Conservation (phyloP, 2,329 filamentous ascomycete species). For the Exophiala calicioides region DNA sequence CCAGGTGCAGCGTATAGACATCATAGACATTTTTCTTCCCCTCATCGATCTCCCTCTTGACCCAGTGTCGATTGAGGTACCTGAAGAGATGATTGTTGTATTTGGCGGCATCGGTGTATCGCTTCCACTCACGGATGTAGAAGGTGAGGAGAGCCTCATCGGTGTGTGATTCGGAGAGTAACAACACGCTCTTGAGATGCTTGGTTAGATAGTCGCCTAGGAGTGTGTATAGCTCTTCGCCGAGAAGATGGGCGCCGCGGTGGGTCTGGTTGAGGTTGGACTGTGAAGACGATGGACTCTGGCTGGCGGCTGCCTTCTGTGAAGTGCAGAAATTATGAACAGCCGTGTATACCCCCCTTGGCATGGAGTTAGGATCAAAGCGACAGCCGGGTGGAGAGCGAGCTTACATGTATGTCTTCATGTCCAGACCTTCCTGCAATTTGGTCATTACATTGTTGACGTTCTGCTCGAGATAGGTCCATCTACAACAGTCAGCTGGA, state of each 20-base stretch:
- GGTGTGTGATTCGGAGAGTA: constrained; percentile 73
- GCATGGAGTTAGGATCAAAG: constrained; percentile 57
- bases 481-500: constrained; percentile 55
- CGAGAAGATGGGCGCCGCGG: constrained; percentile 74
- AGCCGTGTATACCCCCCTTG: constrained; percentile 56
- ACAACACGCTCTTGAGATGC: constrained; percentile 72
- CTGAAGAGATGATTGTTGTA: constrained; percentile 97
- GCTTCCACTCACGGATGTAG: constrained; percentile 95
- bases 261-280: constrained; percentile 13
- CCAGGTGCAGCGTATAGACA: constrained; percentile 93
- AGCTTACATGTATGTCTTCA: constrained; percentile 68
- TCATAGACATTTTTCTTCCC: constrained; percentile 98
- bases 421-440: constrained; percentile 87
- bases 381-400: constrained; percentile 13
- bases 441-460: constrained; percentile 93
- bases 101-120: constrained; percentile 92
- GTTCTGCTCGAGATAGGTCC: constrained; percentile 83
- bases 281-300: constrained; percentile 7
- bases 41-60: constrained; percentile 97
- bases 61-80: constrained; percentile 97
- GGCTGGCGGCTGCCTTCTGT: constrained; percentile 79
- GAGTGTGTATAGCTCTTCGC: constrained; percentile 93
- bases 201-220: constrained; percentile 79
- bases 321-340: constrained; percentile 99
- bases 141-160: constrained; percentile 89